Evolutionary conservation across 2,329 filamentous ascomycete genomes (phyloP).

Genomic region (Lachnellula occidentalis): DNA sequence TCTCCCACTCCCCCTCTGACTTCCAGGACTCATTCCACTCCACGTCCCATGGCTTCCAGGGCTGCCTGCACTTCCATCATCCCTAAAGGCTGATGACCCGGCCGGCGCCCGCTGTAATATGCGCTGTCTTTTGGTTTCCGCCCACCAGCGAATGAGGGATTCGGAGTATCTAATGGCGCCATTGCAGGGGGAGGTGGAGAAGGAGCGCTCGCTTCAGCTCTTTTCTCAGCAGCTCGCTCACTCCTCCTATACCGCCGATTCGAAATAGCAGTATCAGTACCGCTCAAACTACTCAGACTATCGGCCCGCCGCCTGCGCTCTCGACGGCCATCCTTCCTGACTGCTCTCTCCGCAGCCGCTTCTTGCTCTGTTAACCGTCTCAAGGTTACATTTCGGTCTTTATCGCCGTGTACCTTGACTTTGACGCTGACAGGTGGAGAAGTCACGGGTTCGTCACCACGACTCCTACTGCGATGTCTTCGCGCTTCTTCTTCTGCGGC

Average conservation of each 20-base stretch:
- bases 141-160: conserved; percentile 50
- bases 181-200: conserved; percentile 20
- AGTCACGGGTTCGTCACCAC: conserved; percentile 24
- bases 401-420: conserved; percentile 55
- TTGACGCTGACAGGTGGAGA: conserved; percentile 52
- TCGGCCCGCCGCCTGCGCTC: conserved; percentile 40
- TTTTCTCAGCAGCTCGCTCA: conserved; percentile 40
- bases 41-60: conserved; percentile 30
- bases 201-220: conserved; percentile 18
- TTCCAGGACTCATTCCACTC: conserved; percentile 28
- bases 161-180: conserved; percentile 48
- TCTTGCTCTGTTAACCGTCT: conserved; percentile 58
- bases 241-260: conserved; percentile 48
- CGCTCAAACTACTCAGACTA: conserved; percentile 52
- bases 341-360: conserved; percentile 37
- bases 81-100: conserved; percentile 29
- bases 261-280: conserved; percentile 46
- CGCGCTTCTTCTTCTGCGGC: conserved; percentile 43
- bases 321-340: conserved; percentile 28
- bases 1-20: conserved; percentile 1
- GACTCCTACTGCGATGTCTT: conserved; percentile 18
- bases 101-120: conserved; percentile 51
- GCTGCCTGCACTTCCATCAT: conserved; percentile 21
- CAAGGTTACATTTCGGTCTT: conserved; percentile 55
- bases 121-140: conserved; percentile 53